Evolutionary conservation across 176 grass and related monocot genomes (phyloP).

Genomic region (Bothriochloa decipiens): DNA sequence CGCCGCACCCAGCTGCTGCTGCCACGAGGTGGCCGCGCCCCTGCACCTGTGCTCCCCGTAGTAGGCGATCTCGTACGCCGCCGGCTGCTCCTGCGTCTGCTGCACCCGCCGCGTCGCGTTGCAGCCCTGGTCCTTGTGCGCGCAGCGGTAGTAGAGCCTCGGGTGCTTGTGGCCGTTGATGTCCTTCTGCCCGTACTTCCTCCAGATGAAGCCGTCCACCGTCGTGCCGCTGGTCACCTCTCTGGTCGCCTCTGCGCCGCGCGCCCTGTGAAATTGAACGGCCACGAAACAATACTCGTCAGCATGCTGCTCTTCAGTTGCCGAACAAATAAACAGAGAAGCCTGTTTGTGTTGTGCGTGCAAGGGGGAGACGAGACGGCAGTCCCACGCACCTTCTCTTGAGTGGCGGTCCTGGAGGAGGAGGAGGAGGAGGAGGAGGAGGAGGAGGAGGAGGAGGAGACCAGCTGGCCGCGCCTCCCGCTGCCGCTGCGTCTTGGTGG

Average conservation of each 20-base stretch:
- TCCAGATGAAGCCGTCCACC: conserved; percentile 68
- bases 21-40: background rate
- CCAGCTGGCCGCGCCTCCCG: background rate
- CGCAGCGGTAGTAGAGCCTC: conserved; percentile 69
- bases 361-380: background rate
- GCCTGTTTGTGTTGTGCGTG: background rate
- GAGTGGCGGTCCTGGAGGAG: background rate
- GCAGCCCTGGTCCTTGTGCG: conserved; percentile 54
- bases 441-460: background rate
- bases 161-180: conserved; percentile 57
- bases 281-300: too few relatives aligned
- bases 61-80: conserved; percentile 63
- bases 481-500: background rate
- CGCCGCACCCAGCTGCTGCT: background rate
- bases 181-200: conserved; percentile 80
- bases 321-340: background rate
- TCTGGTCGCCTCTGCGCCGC: conserved; percentile 28
- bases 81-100: conserved; percentile 48
- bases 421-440: background rate
- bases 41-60: conserved; percentile 64
- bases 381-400: conserved; percentile 25
- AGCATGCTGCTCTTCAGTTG: background rate
- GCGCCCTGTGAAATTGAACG: conserved; percentile 26
- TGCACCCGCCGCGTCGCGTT: conserved; percentile 63
- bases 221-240: conserved; percentile 33